Conservation (phyloP, 495 filamentous ascomycete genomes). For the Talaromyces nanjingensis region DNA sequence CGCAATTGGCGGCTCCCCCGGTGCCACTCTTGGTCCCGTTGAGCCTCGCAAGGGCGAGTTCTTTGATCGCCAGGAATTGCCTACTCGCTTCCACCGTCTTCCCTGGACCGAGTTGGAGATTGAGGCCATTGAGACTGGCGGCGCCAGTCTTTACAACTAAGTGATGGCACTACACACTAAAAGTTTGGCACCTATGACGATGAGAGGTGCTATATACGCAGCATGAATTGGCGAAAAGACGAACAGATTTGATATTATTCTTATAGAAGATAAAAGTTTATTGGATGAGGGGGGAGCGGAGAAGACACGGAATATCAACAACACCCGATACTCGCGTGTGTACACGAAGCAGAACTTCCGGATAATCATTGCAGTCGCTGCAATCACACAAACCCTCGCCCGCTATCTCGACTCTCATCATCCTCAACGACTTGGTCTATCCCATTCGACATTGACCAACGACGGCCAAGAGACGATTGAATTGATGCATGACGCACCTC, state of each 20-base stretch:
- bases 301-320: neutral
- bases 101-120: constrained; percentile 76
- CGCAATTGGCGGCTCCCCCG: constrained; percentile 58
- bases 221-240: neutral
- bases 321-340: neutral
- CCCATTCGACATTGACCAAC: neutral
- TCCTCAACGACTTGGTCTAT: neutral
- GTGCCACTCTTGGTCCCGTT: constrained; percentile 63
- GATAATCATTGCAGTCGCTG: neutral
- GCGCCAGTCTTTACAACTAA: constrained; percentile 61
- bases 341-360: neutral
- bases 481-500: neutral
- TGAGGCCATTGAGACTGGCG: constrained; percentile 88
- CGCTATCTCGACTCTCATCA: neutral
- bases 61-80: constrained; percentile 87
- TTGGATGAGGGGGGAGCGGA: neutral
- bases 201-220: neutral
- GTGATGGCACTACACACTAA: neutral
- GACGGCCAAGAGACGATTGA: neutral
- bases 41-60: constrained; percentile 63
- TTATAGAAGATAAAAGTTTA: neutral
- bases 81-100: constrained; percentile 67
- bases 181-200: neutral
- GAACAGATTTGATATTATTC: constrained; percentile 1
- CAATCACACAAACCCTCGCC: neutral